These are phyloP conservation scores for Chamaecyparis obtusa DNA, from an alignment of 75 land plant species.

Conservation along the genomic window DNA sequence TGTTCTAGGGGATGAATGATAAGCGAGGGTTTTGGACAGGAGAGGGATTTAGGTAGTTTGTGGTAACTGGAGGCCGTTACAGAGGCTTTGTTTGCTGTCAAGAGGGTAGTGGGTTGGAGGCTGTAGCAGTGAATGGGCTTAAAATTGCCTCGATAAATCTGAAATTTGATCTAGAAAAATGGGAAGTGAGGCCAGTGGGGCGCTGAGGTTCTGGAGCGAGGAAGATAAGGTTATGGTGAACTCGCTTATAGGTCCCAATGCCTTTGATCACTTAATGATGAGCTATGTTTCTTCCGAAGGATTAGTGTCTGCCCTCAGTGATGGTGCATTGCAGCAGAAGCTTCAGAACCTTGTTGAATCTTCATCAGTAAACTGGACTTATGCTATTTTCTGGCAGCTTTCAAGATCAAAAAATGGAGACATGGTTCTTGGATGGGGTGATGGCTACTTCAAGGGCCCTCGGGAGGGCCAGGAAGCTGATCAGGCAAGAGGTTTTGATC, in stretches of 20 bases:
- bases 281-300: conserved; percentile 14
- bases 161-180: background rate
- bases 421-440: conserved; percentile 42
- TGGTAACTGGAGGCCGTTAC: background rate
- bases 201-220: conserved; percentile 11
- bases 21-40: background rate
- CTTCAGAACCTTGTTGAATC: conserved; percentile 35
- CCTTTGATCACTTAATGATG: conserved; percentile 16
- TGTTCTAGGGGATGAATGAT: background rate
- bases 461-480: conserved; percentile 26
- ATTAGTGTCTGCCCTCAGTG: conserved; percentile 17
- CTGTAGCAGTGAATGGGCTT: background rate
- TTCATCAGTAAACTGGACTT: conserved; percentile 45
- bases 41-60: background rate
- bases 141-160: background rate
- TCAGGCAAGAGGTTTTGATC: background rate
- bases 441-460: conserved; percentile 41
- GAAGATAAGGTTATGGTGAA: conserved; percentile 33
- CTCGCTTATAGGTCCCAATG: conserved; percentile 32
- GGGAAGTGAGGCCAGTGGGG: conserved; percentile 1
- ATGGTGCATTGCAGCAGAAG: conserved; percentile 30
- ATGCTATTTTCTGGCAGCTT: conserved; percentile 53
- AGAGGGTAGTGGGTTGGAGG: background rate
- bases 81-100: background rate
- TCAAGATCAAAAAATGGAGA: conserved; percentile 32